A percentile compares a stretch with the other conserved stretches of the same genome.
Conservation (phyloP, 805 yeast species). For the Sugiyamaella chiloensis region DNA sequence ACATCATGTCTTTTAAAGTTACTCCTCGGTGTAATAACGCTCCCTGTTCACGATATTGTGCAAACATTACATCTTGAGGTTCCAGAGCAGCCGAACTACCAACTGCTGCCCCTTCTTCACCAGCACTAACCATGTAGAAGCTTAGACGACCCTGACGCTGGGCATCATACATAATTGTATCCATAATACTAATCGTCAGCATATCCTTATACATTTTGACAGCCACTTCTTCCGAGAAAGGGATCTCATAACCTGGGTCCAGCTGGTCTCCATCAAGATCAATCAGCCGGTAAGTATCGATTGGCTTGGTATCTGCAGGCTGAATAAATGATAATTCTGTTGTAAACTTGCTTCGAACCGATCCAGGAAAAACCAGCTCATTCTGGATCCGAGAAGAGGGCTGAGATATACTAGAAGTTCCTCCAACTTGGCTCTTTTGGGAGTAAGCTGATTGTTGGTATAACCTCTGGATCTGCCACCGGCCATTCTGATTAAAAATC, state of each 20-base stretch:
- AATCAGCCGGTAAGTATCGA: conserved; percentile 31
- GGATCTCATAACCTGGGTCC: conserved; percentile 25
- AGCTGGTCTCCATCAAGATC: conserved; percentile 29
- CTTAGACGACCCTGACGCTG: conserved; percentile 36
- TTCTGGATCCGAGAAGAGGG: conserved; percentile 20
- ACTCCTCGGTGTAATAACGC: conserved; percentile 33
- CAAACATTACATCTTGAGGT: conserved; percentile 30
- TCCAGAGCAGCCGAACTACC: conserved; percentile 34
- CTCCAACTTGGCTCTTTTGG: no score
- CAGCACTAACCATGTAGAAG: conserved; percentile 37
- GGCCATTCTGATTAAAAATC: no score
- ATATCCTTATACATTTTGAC: conserved; percentile 32
- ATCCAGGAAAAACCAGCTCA: conserved; percentile 30
- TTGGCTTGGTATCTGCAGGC: conserved; percentile 19
- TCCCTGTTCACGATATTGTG: conserved; percentile 36
- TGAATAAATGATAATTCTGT: conserved; percentile 18
- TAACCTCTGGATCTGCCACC: no score
- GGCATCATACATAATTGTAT: conserved; percentile 35
- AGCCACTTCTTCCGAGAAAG: conserved; percentile 25
- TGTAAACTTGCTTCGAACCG: conserved; percentile 26
- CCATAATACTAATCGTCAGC: conserved; percentile 33
- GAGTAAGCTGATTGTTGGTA: no score
- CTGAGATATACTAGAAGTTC: conserved; percentile 23
- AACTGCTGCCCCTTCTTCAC: conserved; percentile 36
- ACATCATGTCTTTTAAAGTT: conserved; percentile 32